These are phyloP conservation scores for Ananas comosus DNA, from an alignment of 176 grass and related monocot species.

Conservation along the genomic window DNA sequence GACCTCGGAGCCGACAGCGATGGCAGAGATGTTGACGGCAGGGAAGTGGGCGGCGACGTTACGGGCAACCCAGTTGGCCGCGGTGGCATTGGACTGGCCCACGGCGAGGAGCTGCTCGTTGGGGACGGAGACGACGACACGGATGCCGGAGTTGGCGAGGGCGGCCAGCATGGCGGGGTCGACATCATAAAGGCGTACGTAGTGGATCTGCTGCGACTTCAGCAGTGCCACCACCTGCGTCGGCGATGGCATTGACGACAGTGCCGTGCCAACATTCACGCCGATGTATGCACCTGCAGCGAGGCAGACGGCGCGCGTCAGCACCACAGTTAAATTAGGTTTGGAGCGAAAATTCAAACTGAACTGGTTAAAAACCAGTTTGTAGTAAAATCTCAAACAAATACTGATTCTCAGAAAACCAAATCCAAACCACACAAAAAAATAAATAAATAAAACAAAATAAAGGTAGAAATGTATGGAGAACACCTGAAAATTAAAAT, in stretches of 20 bases:
- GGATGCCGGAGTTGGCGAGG: conserved; percentile 67
- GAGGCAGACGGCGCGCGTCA: not conserved
- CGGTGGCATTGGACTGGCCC: conserved; percentile 82
- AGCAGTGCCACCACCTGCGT: conserved; percentile 81
- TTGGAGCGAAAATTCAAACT: no score
- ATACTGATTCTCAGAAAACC: no score
- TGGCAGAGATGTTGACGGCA: conserved; percentile 75
- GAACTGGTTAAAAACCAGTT: no score
- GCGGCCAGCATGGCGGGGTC: conserved; percentile 73
- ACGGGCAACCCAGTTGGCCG: conserved; percentile 65
- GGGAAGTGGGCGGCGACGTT: conserved; percentile 81
- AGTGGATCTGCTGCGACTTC: conserved; percentile 64
- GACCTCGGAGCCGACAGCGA: conserved; percentile 86
- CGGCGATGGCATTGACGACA: conserved; percentile 62
- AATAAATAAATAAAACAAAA: no score
- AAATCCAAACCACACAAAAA: no score
- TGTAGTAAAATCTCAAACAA: no score
- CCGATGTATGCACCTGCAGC: conserved; percentile 72
- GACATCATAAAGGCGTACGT: conserved; percentile 72
- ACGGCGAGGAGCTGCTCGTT: conserved; percentile 95
- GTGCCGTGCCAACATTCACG: conserved; percentile 78
- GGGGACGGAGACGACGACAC: conserved; percentile 76
- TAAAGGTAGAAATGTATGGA: no score
- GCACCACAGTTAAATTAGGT: not conserved
- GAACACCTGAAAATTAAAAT: no score